phyloP scores from a whole-genome alignment of 768 basidiomycete genomes.

The Cubamyces sp. region DNA sequence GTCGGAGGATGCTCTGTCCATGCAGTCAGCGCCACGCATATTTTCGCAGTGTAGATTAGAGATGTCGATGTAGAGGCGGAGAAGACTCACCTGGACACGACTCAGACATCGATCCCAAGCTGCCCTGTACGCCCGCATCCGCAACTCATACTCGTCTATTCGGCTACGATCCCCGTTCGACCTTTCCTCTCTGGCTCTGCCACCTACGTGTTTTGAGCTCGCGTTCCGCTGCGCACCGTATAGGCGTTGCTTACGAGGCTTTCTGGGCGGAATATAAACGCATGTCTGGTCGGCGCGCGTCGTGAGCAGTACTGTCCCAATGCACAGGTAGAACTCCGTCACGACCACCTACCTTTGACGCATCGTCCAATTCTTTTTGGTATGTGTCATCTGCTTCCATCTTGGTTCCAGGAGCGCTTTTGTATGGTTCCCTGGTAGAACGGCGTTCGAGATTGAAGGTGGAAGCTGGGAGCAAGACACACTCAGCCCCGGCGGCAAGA shows the following conservation, averaged over 20 bases:
- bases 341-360: conserved; percentile 21
- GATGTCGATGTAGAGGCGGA: neutral
- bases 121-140: conserved; percentile 55
- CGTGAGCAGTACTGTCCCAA: neutral
- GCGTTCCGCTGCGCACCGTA: neutral
- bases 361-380: conserved; percentile 27
- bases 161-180: neutral
- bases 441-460: neutral
- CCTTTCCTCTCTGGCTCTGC: neutral
- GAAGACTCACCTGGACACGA: conserved; percentile 53
- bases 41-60: neutral
- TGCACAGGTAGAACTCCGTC: neutral
- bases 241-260: neutral
- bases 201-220: neutral
- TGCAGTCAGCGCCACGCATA: neutral
- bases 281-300: conserved; percentile 23
- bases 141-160: conserved; percentile 37
- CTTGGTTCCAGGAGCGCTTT: neutral
- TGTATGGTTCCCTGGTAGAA: neutral
- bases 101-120: conserved; percentile 65
- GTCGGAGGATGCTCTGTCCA: conserved; percentile 48
- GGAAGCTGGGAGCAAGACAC: neutral
- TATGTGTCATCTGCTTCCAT: neutral
- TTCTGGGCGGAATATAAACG: conserved; percentile 28
- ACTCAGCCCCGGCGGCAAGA: conserved; percentile 4